These are phyloP conservation scores for Ilyonectria robusta DNA, from an alignment of 2,329 filamentous ascomycete species.

Conservation along the genomic window DNA sequence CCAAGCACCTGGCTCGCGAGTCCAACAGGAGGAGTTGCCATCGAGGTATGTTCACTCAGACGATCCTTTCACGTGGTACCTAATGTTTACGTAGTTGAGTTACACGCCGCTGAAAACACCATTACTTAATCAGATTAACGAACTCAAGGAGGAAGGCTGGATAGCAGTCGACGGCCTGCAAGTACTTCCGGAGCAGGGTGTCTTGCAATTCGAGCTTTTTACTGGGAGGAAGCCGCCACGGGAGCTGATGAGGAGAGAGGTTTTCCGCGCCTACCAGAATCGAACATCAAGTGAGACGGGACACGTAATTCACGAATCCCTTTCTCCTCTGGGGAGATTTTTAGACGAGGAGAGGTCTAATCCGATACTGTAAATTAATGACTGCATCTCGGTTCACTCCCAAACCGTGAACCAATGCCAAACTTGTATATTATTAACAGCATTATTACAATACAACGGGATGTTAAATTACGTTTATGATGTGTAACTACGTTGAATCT, in stretches of 20 bases:
- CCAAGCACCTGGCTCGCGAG: conserved; percentile 70
- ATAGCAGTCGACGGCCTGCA: conserved; percentile 72
- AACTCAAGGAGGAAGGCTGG: conserved; percentile 64
- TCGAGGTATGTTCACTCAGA: conserved; percentile 48
- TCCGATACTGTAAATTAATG: no score
- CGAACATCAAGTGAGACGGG: background rate
- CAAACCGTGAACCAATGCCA: no score
- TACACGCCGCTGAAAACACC: conserved; percentile 49
- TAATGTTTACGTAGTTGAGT: conserved; percentile 2
- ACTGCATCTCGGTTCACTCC: no score
- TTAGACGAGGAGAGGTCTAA: background rate
- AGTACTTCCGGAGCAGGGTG: conserved; percentile 72
- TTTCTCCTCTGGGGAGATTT: no score
- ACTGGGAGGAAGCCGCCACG: conserved; percentile 71
- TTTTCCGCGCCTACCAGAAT: conserved; percentile 17
- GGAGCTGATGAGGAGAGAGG: conserved; percentile 60
- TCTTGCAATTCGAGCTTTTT: conserved; percentile 74
- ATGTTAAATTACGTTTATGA: no score
- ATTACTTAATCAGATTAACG: conserved; percentile 67
- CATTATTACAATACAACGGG: no score
- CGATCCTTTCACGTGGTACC: conserved; percentile 62
- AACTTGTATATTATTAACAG: no score
- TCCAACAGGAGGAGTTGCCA: conserved; percentile 70
- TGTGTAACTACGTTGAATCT: no score
- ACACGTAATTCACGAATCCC: background rate